Conservation (phyloP, 2,329 filamentous ascomycete species). For the Neocatenulostroma microsporum region DNA sequence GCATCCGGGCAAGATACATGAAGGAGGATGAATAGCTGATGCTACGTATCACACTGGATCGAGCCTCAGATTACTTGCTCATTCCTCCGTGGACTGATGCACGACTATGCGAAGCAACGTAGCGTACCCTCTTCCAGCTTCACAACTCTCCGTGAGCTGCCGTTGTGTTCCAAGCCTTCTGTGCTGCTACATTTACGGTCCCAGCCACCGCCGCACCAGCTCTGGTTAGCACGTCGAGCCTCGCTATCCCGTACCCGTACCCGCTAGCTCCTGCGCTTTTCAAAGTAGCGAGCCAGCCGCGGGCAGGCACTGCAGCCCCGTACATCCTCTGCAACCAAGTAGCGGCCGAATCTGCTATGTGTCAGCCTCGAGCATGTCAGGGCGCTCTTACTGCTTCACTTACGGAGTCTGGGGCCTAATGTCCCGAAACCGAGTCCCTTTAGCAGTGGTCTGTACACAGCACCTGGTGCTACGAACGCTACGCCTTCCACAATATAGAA, state of each 20-base stretch:
- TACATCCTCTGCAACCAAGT: background rate
- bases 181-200: no score
- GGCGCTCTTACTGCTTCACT: background rate
- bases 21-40: no score
- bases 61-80: no score
- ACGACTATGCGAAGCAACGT: no score
- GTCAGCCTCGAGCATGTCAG: no score
- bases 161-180: no score
- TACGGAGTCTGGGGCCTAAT: background rate
- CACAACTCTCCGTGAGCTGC: no score
- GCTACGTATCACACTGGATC: no score
- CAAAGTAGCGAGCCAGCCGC: slow-evolving; percentile 1
- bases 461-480: background rate
- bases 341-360: slow-evolving; percentile 2
- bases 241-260: background rate
- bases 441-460: background rate
- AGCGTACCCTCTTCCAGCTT: no score
- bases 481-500: slow-evolving; percentile 3
- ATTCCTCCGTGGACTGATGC: no score
- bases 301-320: background rate
- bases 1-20: no score
- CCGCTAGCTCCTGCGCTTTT: slow-evolving; percentile 1
- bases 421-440: background rate
- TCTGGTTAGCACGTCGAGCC: background rate
- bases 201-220: background rate